phyloP scores from a whole-genome alignment of 768 basidiomycete species.

The Tremella fuciformis region DNA sequence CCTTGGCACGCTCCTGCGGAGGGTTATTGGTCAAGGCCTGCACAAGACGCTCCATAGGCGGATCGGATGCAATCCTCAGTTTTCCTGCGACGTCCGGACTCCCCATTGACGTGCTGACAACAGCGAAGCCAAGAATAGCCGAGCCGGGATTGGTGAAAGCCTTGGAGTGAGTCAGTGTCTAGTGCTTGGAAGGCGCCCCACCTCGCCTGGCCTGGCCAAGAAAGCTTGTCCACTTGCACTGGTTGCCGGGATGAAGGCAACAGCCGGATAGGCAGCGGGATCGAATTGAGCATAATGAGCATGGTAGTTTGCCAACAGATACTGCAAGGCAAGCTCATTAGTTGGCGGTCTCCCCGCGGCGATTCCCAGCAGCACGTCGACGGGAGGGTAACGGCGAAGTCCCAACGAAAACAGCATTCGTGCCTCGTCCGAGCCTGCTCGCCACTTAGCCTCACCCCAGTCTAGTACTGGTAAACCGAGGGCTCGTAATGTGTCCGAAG shows the following conservation, averaged over 20 bases:
- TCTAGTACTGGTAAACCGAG: constrained; percentile 78
- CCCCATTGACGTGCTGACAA: constrained; percentile 54
- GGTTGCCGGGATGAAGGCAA: constrained; percentile 76
- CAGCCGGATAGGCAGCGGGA: constrained; percentile 50
- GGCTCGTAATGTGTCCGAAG: constrained; percentile 65
- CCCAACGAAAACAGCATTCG: constrained; percentile 69
- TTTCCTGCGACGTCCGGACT: constrained; percentile 59
- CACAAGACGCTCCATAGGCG: constrained; percentile 63
- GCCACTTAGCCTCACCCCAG: constrained; percentile 85
- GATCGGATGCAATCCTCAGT: constrained; percentile 68
- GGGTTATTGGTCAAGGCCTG: constrained; percentile 62
- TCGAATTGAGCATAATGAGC: constrained; percentile 55
- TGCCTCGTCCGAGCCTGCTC: constrained; percentile 78
- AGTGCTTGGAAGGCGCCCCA: constrained; percentile 45
- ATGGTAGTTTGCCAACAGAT: constrained; percentile 71
- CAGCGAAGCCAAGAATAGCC: constrained; percentile 70
- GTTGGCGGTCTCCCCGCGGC: constrained; percentile 59
- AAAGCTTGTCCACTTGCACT: constrained; percentile 57
- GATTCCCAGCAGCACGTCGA: constrained; percentile 65
- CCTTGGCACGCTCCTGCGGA: constrained; percentile 60
- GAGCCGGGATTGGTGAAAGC: constrained; percentile 70
- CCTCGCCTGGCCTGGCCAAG: constrained; percentile 66
- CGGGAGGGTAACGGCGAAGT: constrained; percentile 61
- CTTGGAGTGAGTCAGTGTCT: constrained; percentile 52
- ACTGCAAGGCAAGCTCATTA: constrained; percentile 65